Evolutionary conservation across 2,329 filamentous ascomycete genomes (phyloP).

Genomic region (Cordyceps cicadae): DNA sequence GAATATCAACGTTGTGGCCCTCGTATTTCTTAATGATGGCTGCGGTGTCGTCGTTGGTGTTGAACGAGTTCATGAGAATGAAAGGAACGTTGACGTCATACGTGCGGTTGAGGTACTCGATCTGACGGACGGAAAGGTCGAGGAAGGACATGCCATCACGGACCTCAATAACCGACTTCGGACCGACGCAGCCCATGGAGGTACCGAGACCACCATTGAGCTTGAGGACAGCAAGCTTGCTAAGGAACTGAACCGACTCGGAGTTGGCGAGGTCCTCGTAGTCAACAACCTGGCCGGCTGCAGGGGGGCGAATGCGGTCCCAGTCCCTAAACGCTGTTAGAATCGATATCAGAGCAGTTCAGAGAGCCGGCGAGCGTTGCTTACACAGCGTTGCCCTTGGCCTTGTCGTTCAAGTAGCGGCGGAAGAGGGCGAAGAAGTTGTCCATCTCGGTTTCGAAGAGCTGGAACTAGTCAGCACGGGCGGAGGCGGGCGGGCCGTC

Average conservation of each 20-base stretch:
- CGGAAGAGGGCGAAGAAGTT: conserved; percentile 99
- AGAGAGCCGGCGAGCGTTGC: conserved; percentile 22
- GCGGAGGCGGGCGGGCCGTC: background rate
- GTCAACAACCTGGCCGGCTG: conserved; percentile 87
- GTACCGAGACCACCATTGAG: conserved; percentile 98
- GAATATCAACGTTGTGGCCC: conserved; percentile 98
- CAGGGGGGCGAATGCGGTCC: conserved; percentile 92
- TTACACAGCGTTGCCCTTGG: conserved; percentile 86
- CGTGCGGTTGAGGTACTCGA: conserved; percentile 97
- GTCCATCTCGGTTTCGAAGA: conserved; percentile 99
- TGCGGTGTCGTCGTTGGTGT: conserved; percentile 95
- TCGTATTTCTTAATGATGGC: conserved; percentile 99
- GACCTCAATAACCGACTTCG: conserved; percentile 99
- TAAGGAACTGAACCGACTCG: conserved; percentile 87
- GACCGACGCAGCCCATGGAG: conserved; percentile 98
- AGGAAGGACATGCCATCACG: conserved; percentile 99
- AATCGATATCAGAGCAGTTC: background rate
- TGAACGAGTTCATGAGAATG: conserved; percentile 99
- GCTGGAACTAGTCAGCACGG: conserved; percentile 36
- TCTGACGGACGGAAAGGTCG: conserved; percentile 95
- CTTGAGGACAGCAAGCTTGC: conserved; percentile 97
- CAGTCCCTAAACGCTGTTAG: conserved; percentile 59
- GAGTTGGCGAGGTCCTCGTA: conserved; percentile 85
- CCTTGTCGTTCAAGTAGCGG: conserved; percentile 96
- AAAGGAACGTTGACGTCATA: conserved; percentile 97